These are phyloP conservation scores for Juglanconis sp. DNA, from an alignment of 2,329 filamentous ascomycete genomes.

Conservation along the genomic window DNA sequence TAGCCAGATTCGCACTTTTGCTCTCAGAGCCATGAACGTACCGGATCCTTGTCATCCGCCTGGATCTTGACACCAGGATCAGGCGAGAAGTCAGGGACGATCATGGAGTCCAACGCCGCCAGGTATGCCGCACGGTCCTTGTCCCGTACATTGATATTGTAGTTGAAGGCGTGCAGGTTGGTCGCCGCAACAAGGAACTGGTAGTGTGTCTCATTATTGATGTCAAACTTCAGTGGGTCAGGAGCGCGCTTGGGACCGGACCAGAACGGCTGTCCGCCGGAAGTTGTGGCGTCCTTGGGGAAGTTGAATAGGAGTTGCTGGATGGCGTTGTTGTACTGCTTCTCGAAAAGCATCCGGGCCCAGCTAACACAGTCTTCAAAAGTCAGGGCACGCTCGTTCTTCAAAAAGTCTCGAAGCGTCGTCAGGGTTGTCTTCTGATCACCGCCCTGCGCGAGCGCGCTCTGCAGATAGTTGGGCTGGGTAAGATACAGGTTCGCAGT, in stretches of 20 bases:
- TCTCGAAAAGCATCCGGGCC: conserved; percentile 91
- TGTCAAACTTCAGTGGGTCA: conserved; percentile 84
- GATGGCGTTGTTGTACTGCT: conserved; percentile 94
- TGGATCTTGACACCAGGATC: conserved; percentile 94
- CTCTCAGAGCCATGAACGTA: conserved; percentile 36
- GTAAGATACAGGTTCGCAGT: conserved; percentile 91
- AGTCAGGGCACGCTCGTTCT: conserved; percentile 83
- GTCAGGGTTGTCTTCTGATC: conserved; percentile 94
- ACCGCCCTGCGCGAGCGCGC: conserved; percentile 84
- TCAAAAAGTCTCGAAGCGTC: conserved; percentile 83
- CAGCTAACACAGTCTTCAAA: conserved; percentile 97
- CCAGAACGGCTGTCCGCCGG: conserved; percentile 90
- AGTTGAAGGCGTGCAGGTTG: conserved; percentile 96
- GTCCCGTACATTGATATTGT: conserved; percentile 84
- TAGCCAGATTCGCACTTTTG: neutral
- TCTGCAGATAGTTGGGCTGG: conserved; percentile 85
- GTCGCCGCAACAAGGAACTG: conserved; percentile 84
- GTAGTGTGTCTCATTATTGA: conserved; percentile 80
- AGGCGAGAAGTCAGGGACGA: conserved; percentile 91
- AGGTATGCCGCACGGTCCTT: conserved; percentile 69
- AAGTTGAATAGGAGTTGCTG: conserved; percentile 96
- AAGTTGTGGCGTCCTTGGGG: conserved; percentile 88
- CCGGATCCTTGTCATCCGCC: conserved; percentile 87
- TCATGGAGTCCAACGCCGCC: conserved; percentile 84
- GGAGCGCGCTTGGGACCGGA: conserved; percentile 97